Conservation (phyloP, 148 eudicot genomes). For the Fagopyrum esculentum region DNA sequence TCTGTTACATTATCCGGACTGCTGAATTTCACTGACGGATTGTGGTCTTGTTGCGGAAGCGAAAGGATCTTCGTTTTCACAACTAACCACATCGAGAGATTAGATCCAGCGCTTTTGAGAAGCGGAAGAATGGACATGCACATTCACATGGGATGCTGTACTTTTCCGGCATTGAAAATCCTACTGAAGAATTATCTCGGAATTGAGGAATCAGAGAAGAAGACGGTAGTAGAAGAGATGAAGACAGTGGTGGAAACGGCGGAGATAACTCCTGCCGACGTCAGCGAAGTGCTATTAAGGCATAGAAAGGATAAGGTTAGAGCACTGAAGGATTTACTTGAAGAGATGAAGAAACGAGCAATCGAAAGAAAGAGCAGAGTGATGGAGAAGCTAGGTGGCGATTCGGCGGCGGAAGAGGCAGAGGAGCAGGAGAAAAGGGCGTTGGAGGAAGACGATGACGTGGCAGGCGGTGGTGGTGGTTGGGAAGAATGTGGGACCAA, state of each 20-base stretch:
- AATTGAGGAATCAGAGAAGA: slow-evolving; percentile 16
- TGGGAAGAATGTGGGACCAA: slow-evolving; percentile 7
- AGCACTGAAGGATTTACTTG: slow-evolving; percentile 51
- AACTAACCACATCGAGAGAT: slow-evolving; percentile 77
- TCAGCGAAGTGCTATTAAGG: slow-evolving; percentile 80
- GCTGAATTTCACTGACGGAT: slow-evolving; percentile 82
- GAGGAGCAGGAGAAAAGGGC: slow-evolving; percentile 90
- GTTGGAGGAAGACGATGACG: slow-evolving; percentile 21
- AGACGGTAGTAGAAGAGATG: slow-evolving; percentile 33
- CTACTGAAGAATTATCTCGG: slow-evolving; percentile 65
- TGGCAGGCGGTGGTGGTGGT: slow-evolving; percentile 1
- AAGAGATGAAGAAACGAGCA: slow-evolving; percentile 40
- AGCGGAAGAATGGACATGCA: slow-evolving; percentile 98
- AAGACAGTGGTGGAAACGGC: slow-evolving; percentile 44
- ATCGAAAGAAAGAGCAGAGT: slow-evolving; percentile 15
- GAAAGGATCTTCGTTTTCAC: slow-evolving; percentile 91
- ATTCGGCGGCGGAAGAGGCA: slow-evolving; percentile 24
- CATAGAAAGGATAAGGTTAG: slow-evolving; percentile 42
- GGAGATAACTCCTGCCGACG: slow-evolving; percentile 82
- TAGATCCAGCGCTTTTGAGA: slow-evolving; percentile 84
- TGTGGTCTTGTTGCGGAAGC: slow-evolving; percentile 98
- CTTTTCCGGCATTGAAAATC: slow-evolving; percentile 46
- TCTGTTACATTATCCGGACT: slow-evolving; percentile 76
- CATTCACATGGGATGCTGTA: slow-evolving; percentile 65
- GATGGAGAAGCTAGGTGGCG: neutral